Percentiles rank a stretch among this genome's conserved stretches.
phyloP scores from a whole-genome alignment of 768 basidiomycete species.

The Boletus reticulatus region DNA sequence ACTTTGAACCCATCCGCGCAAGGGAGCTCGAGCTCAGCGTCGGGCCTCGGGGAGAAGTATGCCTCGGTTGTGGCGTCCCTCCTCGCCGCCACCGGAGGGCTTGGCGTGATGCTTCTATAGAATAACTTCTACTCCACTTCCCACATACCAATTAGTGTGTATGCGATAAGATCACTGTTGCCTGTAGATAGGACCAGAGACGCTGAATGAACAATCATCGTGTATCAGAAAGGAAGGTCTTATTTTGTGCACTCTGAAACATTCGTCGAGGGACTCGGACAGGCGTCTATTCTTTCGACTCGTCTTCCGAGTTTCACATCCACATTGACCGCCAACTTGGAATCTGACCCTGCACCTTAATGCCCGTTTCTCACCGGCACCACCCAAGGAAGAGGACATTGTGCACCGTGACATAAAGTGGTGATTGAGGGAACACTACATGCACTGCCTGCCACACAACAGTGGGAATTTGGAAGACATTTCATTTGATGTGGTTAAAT shows the following conservation, averaged over 20 bases:
- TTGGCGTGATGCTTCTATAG: conserved; percentile 16
- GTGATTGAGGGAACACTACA: neutral
- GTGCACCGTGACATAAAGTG: conserved; percentile 2
- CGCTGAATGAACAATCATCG: no score
- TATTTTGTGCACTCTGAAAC: no score
- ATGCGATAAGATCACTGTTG: neutral
- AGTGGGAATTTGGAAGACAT: conserved; percentile 3
- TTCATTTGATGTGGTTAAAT: neutral
- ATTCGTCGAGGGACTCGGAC: no score
- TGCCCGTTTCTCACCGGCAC: neutral
- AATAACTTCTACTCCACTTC: neutral
- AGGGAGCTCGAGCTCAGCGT: conserved; percentile 4
- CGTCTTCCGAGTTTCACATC: neutral
- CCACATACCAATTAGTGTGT: neutral
- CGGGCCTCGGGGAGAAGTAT: neutral
- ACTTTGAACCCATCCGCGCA: conserved; percentile 2
- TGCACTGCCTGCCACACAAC: neutral
- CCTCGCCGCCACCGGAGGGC: conserved; percentile 10
- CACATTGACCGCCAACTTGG: no score
- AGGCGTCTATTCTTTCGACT: no score
- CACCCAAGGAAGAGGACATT: neutral
- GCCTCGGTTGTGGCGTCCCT: conserved; percentile 7
- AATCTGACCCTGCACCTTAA: neutral
- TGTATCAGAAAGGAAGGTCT: no score
- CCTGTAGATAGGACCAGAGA: neutral